A percentile compares a stretch with the other conserved stretches of the same genome.
phyloP scores from a whole-genome alignment of 129 eudicot genomes.

The Heracleum sosnowskyi region DNA sequence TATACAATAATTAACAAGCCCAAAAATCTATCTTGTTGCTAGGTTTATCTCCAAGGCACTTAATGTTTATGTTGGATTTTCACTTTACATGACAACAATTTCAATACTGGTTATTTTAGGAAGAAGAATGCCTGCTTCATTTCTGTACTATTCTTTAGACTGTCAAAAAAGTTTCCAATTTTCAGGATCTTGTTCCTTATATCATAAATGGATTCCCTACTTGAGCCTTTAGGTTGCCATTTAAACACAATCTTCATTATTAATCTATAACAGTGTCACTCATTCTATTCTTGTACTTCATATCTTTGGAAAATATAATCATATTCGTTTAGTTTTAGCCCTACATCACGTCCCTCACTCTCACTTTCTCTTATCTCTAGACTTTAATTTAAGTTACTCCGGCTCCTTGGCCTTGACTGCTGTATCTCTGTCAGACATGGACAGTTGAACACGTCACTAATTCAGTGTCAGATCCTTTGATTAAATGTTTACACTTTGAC shows the following conservation, averaged over 20 bases:
- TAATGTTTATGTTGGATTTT: not conserved
- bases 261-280: not conserved
- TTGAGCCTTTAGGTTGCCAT: not conserved
- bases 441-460: not conserved
- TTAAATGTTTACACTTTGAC: not conserved
- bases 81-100: not conserved
- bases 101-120: not conserved
- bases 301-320: not conserved
- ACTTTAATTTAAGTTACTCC: not conserved
- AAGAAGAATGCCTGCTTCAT: too few species aligned
- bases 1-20: not conserved
- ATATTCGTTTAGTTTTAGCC: not conserved
- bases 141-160: not conserved
- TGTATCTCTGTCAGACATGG: not conserved
- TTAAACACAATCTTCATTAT: not conserved
- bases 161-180: not conserved
- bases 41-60: not conserved
- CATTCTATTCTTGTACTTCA: not conserved
- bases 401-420: not conserved
- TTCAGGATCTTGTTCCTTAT: not conserved
- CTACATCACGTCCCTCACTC: not conserved
- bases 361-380: not conserved
- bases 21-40: not conserved
- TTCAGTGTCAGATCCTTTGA: not conserved
- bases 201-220: not conserved